Percentiles rank a stretch among this genome's conserved stretches.
These are phyloP conservation scores for Ogataea zsoltii DNA, from an alignment of 805 yeast genomes.

Conservation along the genomic window DNA sequence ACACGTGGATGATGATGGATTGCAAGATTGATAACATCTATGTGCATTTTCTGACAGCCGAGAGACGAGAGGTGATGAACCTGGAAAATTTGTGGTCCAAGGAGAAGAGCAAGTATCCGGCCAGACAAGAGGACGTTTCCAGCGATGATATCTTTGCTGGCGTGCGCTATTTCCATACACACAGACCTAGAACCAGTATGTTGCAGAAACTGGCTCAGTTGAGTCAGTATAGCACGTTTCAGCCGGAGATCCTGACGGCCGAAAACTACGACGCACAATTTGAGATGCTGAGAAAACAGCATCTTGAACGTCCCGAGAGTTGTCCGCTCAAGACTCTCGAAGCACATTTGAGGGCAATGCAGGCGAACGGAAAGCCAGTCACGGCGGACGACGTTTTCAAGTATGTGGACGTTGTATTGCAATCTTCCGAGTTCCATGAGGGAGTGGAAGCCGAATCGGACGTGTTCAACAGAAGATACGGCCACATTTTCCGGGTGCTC, in stretches of 20 bases:
- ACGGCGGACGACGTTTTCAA: slow-evolving; percentile 22
- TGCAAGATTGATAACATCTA: slow-evolving; percentile 60
- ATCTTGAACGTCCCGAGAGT: slow-evolving; percentile 20
- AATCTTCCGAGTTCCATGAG: slow-evolving; percentile 31
- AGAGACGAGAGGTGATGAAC: slow-evolving; percentile 65
- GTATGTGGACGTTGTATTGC: slow-evolving; percentile 24
- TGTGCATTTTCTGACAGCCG: slow-evolving; percentile 72
- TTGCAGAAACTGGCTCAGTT: neutral
- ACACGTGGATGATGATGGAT: slow-evolving; percentile 84
- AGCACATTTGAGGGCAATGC: slow-evolving; percentile 30
- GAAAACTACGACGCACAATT: slow-evolving; percentile 23
- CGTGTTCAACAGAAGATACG: slow-evolving; percentile 25
- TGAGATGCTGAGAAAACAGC: slow-evolving; percentile 17
- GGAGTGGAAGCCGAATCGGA: slow-evolving; percentile 7
- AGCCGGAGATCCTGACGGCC: slow-evolving; percentile 8
- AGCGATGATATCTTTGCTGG: slow-evolving; percentile 48
- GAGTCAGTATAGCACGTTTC: neutral
- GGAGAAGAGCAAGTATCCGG: slow-evolving; percentile 18
- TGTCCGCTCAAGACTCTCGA: slow-evolving; percentile 23
- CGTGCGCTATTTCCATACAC: slow-evolving; percentile 46
- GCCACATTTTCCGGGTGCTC: slow-evolving; percentile 17
- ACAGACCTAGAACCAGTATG: neutral
- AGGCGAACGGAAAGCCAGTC: slow-evolving; percentile 30
- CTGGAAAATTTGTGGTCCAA: slow-evolving; percentile 66
- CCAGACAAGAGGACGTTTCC: slow-evolving; percentile 24